A percentile compares a stretch with the other conserved stretches of the same genome.
Conservation (phyloP, 176 grass and related monocot species). For the Hyparrhenia diplandra region DNA sequence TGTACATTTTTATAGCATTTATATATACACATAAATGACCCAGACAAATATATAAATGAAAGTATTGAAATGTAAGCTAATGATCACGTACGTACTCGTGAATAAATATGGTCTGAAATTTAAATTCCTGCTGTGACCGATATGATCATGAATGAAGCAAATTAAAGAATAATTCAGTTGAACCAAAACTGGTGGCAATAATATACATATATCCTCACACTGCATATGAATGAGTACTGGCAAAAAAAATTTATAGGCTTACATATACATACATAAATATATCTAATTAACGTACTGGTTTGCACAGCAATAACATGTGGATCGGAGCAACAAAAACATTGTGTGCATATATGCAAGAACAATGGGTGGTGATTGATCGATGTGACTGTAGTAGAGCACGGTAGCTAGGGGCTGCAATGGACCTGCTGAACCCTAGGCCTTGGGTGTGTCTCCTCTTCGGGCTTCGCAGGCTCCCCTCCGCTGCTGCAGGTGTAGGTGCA, state of each 20-base stretch:
- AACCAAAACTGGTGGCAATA: constrained; percentile 30
- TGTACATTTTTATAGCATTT: too few species aligned
- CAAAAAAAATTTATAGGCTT: constrained; percentile 10
- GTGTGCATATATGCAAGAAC: constrained; percentile 2
- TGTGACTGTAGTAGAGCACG: background rate
- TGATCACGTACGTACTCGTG: too few species aligned
- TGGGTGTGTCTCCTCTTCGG: constrained; percentile 26
- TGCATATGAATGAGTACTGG: constrained; percentile 21
- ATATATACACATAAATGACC: too few species aligned
- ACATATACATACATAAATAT: background rate
- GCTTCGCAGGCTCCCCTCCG: constrained; percentile 12
- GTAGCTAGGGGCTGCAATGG: background rate
- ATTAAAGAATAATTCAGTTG: background rate
- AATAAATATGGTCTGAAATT: too few species aligned
- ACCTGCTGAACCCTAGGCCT: constrained; percentile 29
- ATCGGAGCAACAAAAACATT: background rate
- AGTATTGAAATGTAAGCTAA: background rate
- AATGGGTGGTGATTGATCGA: background rate
- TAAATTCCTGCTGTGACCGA: background rate
- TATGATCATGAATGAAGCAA: background rate
- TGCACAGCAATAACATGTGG: background rate
- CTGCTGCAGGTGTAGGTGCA: too few species aligned
- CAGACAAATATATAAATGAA: background rate
- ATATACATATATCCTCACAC: constrained; percentile 14
- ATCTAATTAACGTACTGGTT: background rate